phyloP scores from a whole-genome alignment of 257 asterid species.

The Nicotiana otophora region DNA sequence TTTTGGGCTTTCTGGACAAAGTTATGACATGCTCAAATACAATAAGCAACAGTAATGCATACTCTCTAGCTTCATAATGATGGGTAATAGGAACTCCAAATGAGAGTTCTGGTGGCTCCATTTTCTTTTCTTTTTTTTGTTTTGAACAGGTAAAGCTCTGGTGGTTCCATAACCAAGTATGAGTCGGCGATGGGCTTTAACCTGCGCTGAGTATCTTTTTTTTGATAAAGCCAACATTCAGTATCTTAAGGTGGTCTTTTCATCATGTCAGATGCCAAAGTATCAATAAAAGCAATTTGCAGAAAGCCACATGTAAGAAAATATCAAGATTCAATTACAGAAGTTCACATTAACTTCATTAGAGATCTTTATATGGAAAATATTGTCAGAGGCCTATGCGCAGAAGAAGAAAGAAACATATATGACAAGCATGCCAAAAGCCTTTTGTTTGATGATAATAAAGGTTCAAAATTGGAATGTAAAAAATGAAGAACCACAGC shows the following conservation, averaged over 20 bases:
- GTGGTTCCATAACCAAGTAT: background rate
- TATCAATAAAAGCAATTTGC: background rate
- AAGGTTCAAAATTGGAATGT: background rate
- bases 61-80: background rate
- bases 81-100: background rate
- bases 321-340: background rate
- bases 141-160: background rate
- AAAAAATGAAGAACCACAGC: background rate
- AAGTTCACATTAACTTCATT: background rate
- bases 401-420: background rate
- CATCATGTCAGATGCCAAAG: background rate
- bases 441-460: background rate
- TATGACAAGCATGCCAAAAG: background rate
- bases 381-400: background rate
- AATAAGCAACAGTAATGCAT: background rate
- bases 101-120: conserved; percentile 1
- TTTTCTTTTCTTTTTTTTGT: background rate
- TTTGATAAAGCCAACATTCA: no score
- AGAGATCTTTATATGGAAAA: background rate
- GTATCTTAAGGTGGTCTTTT: background rate
- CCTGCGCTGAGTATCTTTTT: no score
- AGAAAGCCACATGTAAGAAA: background rate
- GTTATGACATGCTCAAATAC: background rate
- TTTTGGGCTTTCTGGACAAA: background rate
- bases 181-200: no score